Evolutionary conservation across 805 yeast species (phyloP), one percentile per base, ranked within the genome.

Genomic region (Candida pseudoglaebosa): DNA sequence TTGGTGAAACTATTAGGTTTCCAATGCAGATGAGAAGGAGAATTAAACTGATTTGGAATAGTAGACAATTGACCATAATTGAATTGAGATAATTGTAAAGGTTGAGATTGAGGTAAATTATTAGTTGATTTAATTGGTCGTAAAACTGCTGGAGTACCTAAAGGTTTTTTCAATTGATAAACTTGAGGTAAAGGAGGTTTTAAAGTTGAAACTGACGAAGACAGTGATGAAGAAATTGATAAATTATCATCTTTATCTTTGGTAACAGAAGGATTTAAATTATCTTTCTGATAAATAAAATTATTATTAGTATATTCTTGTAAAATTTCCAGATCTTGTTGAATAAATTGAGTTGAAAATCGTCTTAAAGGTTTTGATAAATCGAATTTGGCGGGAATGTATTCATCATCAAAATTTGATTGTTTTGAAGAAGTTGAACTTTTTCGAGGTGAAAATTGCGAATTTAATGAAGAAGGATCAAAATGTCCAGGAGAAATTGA

Each of bases 11-110:
- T 50, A 52, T 76, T 70, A 15, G 75, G 71, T 43, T 67, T 67
- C 82, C 82, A 77, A 52, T 75, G 80, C 10, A 55, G 52, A 38
- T 69, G 78, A 7, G 75, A 70, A 12, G 80, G 80, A 42, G 10
- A 36, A 28, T 14, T 14, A 24, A 28, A 26, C 18, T 16, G 22
- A 13, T 16, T 22, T 17, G 18, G 39, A 24, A 24, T 28, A 13
- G 22, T 37, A 13, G 28, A 7, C 20, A 24, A 20, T 37, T 16
- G 5, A 5, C 24, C 21, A 24, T 12, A n/a, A 5, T 34, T 35
- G 19, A 32, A 32, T 19, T 32, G 35, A 14, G 9, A 16, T 13
- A 32, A 32, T 9, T 14, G 15, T 8, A 24, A 34, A 30, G 5
- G 38, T 20, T 12, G 33, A 12, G 21, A 20, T 34, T 16, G 34